phyloP scores from a whole-genome alignment of 108 stramenopile genomes.

The Aureococcus anophagefferens region DNA sequence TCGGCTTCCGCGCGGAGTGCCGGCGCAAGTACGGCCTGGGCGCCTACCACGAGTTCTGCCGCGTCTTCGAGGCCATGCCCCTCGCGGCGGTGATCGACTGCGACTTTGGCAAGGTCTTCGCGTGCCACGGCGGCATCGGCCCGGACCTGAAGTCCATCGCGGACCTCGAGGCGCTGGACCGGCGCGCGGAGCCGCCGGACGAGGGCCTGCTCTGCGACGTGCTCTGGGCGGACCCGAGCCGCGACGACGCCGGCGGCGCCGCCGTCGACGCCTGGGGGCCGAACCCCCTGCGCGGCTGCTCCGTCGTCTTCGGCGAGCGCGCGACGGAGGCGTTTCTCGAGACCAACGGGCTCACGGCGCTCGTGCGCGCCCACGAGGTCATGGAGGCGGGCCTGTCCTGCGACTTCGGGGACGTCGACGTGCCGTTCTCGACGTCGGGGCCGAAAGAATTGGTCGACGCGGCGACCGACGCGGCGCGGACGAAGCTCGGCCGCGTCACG shows the following conservation, averaged over 20 bases:
- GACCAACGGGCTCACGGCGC: constrained; percentile 89
- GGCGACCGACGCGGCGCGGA: too few species aligned
- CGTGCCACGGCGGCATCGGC: constrained; percentile 83
- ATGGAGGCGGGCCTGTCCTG: constrained; percentile 88
- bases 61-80: constrained; percentile 98
- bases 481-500: constrained; percentile 40
- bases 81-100: constrained; percentile 89
- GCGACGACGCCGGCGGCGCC: too few species aligned
- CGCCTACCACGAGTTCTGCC: constrained; percentile 98
- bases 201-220: constrained; percentile 97
- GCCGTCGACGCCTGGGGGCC: too few species aligned
- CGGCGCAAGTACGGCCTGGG: constrained; percentile 94
- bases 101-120: constrained; percentile 83
- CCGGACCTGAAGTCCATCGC: constrained; percentile 93
- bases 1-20: constrained; percentile 99
- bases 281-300: constrained; percentile 69
- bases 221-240: constrained; percentile 96
- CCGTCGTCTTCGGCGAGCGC: constrained; percentile 97
- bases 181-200: constrained; percentile 94
- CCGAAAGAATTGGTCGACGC: constrained; percentile 21
- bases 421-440: constrained; percentile 74
- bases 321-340: constrained; percentile 94
- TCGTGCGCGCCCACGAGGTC: constrained; percentile 96
- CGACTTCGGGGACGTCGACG: constrained; percentile 31
- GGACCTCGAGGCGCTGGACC: constrained; percentile 56